Percentiles rank a stretch among this genome's conserved stretches.
phyloP scores from a whole-genome alignment of 495 filamentous ascomycete genomes.

The Clohesyomyces aquaticus region DNA sequence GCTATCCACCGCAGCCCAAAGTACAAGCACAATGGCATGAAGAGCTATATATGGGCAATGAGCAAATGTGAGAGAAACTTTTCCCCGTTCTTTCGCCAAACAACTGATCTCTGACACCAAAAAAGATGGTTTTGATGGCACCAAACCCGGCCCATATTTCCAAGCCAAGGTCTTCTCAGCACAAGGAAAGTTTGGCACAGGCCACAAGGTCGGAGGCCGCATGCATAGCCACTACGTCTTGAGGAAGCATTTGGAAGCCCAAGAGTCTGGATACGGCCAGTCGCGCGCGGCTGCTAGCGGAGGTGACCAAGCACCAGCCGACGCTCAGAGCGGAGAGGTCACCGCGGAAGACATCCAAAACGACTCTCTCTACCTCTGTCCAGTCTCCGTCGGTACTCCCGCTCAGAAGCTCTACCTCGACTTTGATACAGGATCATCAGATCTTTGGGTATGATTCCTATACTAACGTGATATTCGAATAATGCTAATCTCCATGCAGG shows the following conservation, averaged over 20 bases:
- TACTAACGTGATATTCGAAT: conserved; percentile 42
- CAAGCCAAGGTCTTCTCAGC: conserved; percentile 12
- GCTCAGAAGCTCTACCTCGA: conserved; percentile 67
- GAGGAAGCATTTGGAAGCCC: conserved; percentile 13
- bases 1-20: conserved; percentile 56
- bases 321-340: conserved; percentile 54
- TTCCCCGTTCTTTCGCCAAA: too few relatives aligned
- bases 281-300: not conserved
- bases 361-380: conserved; percentile 69
- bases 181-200: conserved; percentile 17
- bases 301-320: not conserved
- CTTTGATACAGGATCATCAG: conserved; percentile 77
- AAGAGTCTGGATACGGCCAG: not conserved
- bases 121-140: conserved; percentile 21
- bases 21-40: conserved; percentile 67
- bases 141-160: conserved; percentile 19
- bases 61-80: conserved; percentile 63
- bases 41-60: conserved; percentile 72
- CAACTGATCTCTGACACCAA: too few relatives aligned
- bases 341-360: conserved; percentile 72
- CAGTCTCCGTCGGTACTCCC: conserved; percentile 68
- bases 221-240: conserved; percentile 8
- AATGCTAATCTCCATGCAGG: not conserved
- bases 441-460: conserved; percentile 62
- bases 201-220: conserved; percentile 14